A percentile compares a stretch with the other conserved stretches of the same genome.
phyloP scores from a whole-genome alignment of 192 early-diverging fungal genomes.

The Linnemannia zychae region DNA sequence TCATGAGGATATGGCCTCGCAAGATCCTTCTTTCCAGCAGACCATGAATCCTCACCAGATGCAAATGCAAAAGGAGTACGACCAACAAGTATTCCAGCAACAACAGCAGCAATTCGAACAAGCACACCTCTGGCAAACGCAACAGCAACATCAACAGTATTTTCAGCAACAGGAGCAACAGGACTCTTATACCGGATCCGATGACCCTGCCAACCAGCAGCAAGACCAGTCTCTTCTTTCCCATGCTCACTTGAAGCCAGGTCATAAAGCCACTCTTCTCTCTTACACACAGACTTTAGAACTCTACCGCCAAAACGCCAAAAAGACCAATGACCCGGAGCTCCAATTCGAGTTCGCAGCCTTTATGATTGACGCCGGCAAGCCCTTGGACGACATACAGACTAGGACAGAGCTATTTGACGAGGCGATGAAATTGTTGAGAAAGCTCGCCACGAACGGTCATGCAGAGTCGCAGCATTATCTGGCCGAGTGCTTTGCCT shows the following conservation, averaged over 20 bases:
- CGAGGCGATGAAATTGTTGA: constrained; percentile 73
- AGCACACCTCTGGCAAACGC: constrained; percentile 30
- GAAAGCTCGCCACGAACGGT: constrained; percentile 67
- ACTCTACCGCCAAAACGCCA: constrained; percentile 72
- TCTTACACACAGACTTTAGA: constrained; percentile 65
- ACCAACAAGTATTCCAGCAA: constrained; percentile 31
- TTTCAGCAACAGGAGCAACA: constrained; percentile 24
- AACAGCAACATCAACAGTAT: constrained; percentile 24
- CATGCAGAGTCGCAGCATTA: constrained; percentile 77
- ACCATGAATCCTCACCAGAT: constrained; percentile 18
- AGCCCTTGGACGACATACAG: constrained; percentile 61
- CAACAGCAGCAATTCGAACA: constrained; percentile 35
- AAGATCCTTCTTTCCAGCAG: neutral
- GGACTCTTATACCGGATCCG: neutral
- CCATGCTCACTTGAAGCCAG: constrained; percentile 69
- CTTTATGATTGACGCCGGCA: constrained; percentile 72
- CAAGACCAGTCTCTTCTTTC: constrained; percentile 20
- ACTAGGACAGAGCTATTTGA: constrained; percentile 67
- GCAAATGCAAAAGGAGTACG: constrained; percentile 24
- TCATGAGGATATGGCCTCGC: neutral
- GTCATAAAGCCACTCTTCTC: constrained; percentile 63
- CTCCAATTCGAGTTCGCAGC: constrained; percentile 76
- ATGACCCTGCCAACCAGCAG: neutral
- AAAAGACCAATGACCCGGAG: constrained; percentile 68
- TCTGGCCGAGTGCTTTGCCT: constrained; percentile 77